A percentile compares a stretch with the other conserved stretches of the same genome.
Evolutionary conservation across 176 grass and related monocot genomes (phyloP).

Genomic region (Pontederia paniculata): DNA sequence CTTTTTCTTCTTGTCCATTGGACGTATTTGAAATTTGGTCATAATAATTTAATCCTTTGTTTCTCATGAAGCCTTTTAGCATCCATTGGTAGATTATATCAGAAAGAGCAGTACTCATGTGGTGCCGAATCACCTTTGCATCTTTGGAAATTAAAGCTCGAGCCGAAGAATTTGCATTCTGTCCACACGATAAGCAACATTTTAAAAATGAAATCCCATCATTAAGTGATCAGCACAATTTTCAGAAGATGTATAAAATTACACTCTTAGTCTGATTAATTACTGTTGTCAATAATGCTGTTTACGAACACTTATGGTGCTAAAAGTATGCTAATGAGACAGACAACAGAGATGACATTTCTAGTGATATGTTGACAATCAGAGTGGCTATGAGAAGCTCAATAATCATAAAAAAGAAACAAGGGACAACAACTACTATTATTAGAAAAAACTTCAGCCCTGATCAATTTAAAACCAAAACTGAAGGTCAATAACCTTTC

Average conservation of each 20-base stretch:
- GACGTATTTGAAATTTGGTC: not conserved
- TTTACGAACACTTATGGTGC: no score
- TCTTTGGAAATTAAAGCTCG: conserved; percentile 46
- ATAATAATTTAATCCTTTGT: not conserved
- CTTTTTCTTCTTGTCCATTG: not conserved
- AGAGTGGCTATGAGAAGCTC: no score
- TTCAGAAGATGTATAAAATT: not conserved
- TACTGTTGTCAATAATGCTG: no score
- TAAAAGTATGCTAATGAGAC: no score
- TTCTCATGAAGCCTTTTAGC: conserved; percentile 18
- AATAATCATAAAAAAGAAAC: no score
- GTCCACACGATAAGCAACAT: not conserved
- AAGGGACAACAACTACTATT: no score
- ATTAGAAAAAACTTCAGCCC: no score
- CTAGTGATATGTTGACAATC: no score
- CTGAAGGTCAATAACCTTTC: no score
- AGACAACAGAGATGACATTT: no score
- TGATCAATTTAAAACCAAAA: no score
- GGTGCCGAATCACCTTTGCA: conserved; percentile 24
- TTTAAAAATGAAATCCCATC: not conserved
- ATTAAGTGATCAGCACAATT: not conserved
- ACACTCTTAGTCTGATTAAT: no score
- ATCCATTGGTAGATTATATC: conserved; percentile 45
- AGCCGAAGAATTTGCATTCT: conserved; percentile 29
- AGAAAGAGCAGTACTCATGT: conserved; percentile 29